A percentile compares a stretch with the other conserved stretches of the same genome.
These are phyloP conservation scores for Leucoagaricus sp. DNA, from an alignment of 1,284 basidiomycete species.

Conservation along the genomic window DNA sequence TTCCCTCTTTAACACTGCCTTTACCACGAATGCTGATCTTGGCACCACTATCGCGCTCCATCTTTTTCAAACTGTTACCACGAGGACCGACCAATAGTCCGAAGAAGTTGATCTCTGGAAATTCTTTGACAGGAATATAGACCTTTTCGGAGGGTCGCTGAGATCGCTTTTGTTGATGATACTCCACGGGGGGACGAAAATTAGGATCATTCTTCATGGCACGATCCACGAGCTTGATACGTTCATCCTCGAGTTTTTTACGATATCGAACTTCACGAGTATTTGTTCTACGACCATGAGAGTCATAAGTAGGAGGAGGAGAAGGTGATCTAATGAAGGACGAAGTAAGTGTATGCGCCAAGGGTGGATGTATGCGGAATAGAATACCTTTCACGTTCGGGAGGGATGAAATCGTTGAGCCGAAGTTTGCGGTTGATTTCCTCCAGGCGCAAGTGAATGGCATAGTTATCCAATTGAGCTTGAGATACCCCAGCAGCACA, in stretches of 20 bases:
- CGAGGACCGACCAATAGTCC: slow-evolving; percentile 97
- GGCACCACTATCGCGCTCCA: slow-evolving; percentile 97
- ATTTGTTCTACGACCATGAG: slow-evolving; percentile 95
- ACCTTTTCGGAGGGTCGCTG: slow-evolving; percentile 96
- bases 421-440: slow-evolving; percentile 96
- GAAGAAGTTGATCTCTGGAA: slow-evolving; percentile 99
- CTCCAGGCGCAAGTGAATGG: slow-evolving; percentile 91
- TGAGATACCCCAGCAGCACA: slow-evolving; percentile 89
- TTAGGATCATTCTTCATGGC: slow-evolving; percentile 98
- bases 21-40: slow-evolving; percentile 99
- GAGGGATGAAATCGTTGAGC: slow-evolving; percentile 93
- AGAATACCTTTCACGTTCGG: slow-evolving; percentile 85
- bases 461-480: slow-evolving; percentile 93
- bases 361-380: slow-evolving; percentile 3
- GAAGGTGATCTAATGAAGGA: slow-evolving; percentile 76
- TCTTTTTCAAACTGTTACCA: slow-evolving; percentile 98
- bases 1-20: slow-evolving; percentile 98
- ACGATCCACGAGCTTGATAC: slow-evolving; percentile 89
- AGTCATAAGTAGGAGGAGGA: slow-evolving; percentile 96
- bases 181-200: slow-evolving; percentile 95
- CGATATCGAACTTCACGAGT: slow-evolving; percentile 98
- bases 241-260: slow-evolving; percentile 97
- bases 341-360: slow-evolving; percentile 28
- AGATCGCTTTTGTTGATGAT: slow-evolving; percentile 91
- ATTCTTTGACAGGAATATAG: slow-evolving; percentile 99